phyloP scores from a whole-genome alignment of 2,329 filamentous ascomycete species.

The Trichoderma sp. region DNA sequence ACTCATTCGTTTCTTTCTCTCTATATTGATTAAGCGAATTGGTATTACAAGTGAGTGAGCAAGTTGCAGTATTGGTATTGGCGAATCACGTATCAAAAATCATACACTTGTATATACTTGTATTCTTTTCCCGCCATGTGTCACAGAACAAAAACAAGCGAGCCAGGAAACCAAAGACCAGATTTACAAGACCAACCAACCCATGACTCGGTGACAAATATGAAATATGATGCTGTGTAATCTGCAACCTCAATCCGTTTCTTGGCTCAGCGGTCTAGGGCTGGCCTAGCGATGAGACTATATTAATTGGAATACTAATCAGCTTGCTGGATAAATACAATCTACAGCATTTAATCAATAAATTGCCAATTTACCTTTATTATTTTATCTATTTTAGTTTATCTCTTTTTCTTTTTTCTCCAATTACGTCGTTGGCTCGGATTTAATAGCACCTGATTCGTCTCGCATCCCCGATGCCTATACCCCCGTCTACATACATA shows the following conservation, averaged over 20 bases:
- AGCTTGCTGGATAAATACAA: neutral
- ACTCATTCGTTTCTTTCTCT: neutral
- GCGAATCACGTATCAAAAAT: neutral
- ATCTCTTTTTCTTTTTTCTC: too few species aligned
- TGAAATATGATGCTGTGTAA: neutral
- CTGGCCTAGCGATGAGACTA: neutral
- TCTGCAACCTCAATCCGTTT: neutral
- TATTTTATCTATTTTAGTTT: neutral
- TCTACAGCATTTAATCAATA: neutral
- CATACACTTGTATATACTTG: neutral
- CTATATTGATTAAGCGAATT: neutral
- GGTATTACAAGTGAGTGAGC: neutral
- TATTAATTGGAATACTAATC: neutral
- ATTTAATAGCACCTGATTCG: neutral
- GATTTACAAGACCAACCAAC: neutral
- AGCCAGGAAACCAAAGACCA: neutral
- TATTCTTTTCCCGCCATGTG: neutral
- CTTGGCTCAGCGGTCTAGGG: neutral
- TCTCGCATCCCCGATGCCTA: neutral
- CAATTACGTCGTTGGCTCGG: neutral
- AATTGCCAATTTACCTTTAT: neutral
- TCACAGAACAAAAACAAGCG: neutral
- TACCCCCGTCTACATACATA: neutral
- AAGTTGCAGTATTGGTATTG: neutral
- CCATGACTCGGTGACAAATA: neutral